Conservation (phyloP, 163 green algal genomes). For the Picocystis sp. region DNA sequence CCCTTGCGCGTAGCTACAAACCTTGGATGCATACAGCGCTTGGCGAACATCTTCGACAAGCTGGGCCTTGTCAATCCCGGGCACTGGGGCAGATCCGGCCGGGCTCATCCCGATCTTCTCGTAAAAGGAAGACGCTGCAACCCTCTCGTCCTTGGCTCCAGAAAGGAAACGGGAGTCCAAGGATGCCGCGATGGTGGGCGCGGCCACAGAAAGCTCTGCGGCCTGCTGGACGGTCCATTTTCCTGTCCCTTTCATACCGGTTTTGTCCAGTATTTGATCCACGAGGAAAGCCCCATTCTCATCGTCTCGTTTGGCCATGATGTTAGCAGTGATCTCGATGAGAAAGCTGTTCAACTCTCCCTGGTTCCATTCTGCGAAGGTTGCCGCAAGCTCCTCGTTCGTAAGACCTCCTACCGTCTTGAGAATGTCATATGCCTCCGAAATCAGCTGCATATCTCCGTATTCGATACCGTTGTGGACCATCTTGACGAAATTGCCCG, state of each 20-base stretch:
- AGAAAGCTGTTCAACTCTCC: constrained; percentile 81
- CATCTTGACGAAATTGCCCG: constrained; percentile 99
- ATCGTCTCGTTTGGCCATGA: constrained; percentile 82
- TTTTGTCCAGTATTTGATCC: constrained; percentile 82
- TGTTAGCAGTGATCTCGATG: constrained; percentile 88
- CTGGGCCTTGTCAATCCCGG: constrained; percentile 66
- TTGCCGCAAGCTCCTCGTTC: constrained; percentile 75
- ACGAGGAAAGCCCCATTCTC: constrained; percentile 37
- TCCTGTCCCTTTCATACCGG: constrained; percentile 80
- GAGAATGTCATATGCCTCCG: constrained; percentile 52
- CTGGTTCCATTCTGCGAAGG: constrained; percentile 88
- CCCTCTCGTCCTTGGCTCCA: constrained; percentile 5
- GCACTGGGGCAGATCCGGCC: constrained; percentile 15
- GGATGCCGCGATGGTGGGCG: constrained; percentile 79
- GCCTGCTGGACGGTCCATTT: constrained; percentile 99
- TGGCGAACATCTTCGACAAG: constrained; percentile 67
- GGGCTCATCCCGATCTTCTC: constrained; percentile 15
- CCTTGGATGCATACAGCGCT: constrained; percentile 90
- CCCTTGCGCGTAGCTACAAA: constrained; percentile 74
- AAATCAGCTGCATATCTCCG: constrained; percentile 98
- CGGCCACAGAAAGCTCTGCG: constrained; percentile 76
- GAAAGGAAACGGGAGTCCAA: constrained; percentile 80
- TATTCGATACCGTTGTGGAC: constrained; percentile 99
- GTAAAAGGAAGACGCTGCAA: constrained; percentile 29
- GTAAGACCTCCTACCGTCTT: constrained; percentile 60